Conservation (phyloP, 768 basidiomycete species). For the Nidularia pulvinata region DNA sequence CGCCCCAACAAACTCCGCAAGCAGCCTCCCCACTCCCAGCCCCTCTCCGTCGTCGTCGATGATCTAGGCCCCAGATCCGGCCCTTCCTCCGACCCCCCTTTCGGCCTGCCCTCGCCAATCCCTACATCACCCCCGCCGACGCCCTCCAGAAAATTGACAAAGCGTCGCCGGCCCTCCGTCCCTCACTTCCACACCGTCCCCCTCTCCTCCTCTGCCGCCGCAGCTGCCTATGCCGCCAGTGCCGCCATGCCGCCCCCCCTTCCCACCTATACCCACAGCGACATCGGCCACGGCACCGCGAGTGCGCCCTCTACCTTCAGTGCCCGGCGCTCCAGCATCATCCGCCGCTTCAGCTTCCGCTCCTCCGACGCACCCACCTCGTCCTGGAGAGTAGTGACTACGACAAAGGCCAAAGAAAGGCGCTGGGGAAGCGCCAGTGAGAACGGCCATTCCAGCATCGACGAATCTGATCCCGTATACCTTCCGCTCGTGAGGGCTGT, state of each 20-base stretch:
- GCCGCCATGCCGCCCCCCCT: constrained; percentile 2
- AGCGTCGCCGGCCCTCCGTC: not conserved
- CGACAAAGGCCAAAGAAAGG: not conserved
- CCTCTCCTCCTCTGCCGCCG: constrained; percentile 4
- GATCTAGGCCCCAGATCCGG: not conserved
- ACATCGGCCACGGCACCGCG: constrained; percentile 3
- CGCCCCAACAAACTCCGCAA: constrained; percentile 2
- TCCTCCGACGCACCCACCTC: not conserved
- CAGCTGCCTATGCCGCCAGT: not conserved
- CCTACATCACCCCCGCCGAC: not conserved
- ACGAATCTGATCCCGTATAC: not conserved
- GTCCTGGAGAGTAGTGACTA: not conserved
- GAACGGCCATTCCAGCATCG: not conserved
- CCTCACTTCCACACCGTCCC: constrained; percentile 3
- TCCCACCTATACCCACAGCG: constrained; percentile 2
- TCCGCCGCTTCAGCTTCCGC: constrained; percentile 4
- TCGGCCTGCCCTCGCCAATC: not conserved
- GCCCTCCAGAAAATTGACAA: not conserved
- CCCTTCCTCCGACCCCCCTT: not conserved
- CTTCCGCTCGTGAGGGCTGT: constrained; percentile 4
- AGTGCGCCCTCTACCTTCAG: too few species aligned
- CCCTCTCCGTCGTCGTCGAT: not conserved
- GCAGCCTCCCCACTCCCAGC: not conserved
- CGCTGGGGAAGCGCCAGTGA: constrained; percentile 2
- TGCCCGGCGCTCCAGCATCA: constrained; percentile 3